Base-by-base conservation (phyloP, 2,329 filamentous ascomycete species). In the Torrubiellomyces zombiae region DNA sequence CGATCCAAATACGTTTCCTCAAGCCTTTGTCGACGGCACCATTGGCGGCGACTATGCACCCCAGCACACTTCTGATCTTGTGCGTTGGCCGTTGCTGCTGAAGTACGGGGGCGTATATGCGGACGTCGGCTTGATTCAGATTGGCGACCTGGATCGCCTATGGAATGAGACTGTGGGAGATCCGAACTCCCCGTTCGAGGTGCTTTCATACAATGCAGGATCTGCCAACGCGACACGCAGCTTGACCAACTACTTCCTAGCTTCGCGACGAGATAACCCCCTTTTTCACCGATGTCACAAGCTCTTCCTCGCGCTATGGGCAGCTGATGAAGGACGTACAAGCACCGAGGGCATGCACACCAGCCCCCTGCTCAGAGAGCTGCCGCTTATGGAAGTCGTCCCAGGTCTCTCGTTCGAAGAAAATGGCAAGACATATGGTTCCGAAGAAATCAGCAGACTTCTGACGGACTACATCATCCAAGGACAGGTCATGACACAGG, bases 391-490 rank as follows among this genome's bases (percentile, higher is more conserved):
- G 38, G 32, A 49, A 7, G 23, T 19, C 3, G n/a, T n/a, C n/a
- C n/a, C n/a, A n/a, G 24, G 15, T 8, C 6, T 29, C 7, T 27
- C 36, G 0, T 39, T 40, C 13, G 32, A 32, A 6, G 39, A 43
- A 18, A 21, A 38, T 10, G 40, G 37, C 7, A 36, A 33, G 25
- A 44, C 32, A 9, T 48, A 45, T 36, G 43, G 39, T 4, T 28
- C 50, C 4, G 51, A 58, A 6, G 55, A 55, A 16, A 37, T 46
- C 9, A 48, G 49, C 18, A 47, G 39, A 27, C 47, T 58, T 32
- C 47, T 69, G 36, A 59, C 56, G 3, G 63, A 71, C 35, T 71
- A 70, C 32, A 65, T 67, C 28, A 58, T 62, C 20, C 64, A 71
- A 31, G 63, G 61, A 3, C 63, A 67, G 31, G 60, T 50, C 3